phyloP scores from a whole-genome alignment of 2,329 filamentous ascomycete species.

The Colletotrichum theobromicola region DNA sequence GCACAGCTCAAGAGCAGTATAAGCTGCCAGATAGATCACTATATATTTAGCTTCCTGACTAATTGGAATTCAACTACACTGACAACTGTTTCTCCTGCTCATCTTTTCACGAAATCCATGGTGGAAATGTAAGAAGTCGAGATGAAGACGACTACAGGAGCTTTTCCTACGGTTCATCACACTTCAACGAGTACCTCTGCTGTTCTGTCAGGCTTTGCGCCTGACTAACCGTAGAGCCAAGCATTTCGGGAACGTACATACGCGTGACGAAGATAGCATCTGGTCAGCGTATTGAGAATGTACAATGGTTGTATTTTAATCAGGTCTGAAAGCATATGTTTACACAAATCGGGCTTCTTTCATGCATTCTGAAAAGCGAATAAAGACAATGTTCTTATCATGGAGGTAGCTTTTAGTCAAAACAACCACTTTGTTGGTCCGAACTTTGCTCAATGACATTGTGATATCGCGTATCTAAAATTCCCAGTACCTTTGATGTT shows the following conservation, averaged over 20 bases:
- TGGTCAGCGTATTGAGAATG: background rate
- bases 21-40: background rate
- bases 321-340: no score
- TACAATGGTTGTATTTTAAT: background rate
- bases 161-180: background rate
- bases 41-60: background rate
- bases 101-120: background rate
- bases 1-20: background rate
- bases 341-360: no score
- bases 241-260: background rate
- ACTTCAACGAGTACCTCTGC: background rate
- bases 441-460: background rate
- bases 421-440: background rate
- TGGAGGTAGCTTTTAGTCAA: background rate
- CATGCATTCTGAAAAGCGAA: background rate
- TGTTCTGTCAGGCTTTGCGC: background rate
- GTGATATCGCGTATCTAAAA: background rate
- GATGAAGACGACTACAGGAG: fast-evolving
- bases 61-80: background rate
- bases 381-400: background rate
- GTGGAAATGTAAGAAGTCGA: background rate
- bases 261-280: background rate
- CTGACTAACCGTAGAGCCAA: background rate
- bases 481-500: background rate
- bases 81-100: background rate